These are phyloP conservation scores for Fusarium sp. DNA, from an alignment of 2,329 filamentous ascomycete species.

Conservation along the genomic window DNA sequence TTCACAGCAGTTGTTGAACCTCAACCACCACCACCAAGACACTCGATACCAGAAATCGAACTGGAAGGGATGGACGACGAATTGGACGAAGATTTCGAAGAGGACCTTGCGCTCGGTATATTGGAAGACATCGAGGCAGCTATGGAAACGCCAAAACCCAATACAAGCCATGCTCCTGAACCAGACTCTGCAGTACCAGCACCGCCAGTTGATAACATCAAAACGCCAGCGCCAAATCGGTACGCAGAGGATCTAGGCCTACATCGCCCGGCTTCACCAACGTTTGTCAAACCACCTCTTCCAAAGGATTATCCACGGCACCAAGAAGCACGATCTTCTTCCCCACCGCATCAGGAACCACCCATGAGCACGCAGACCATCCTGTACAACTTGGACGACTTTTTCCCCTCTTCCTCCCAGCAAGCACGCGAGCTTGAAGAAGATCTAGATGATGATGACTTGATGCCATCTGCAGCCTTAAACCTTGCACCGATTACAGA, in stretches of 20 bases:
- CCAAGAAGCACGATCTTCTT: constrained; percentile 27
- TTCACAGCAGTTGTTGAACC: not conserved
- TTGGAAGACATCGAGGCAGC: constrained; percentile 40
- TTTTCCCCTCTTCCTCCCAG: constrained; percentile 68
- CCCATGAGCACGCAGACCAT: constrained; percentile 65
- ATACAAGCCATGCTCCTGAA: not conserved
- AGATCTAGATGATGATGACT: constrained; percentile 30
- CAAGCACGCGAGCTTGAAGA: constrained; percentile 65
- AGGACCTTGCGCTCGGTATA: constrained; percentile 45
- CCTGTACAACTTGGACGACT: constrained; percentile 64
- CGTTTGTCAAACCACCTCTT: constrained; percentile 2
- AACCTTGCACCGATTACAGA: constrained; percentile 27
- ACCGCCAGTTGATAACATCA: not conserved
- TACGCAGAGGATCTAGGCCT: constrained; percentile 42
- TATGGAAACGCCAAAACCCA: constrained; percentile 7
- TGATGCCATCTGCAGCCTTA: constrained; percentile 6
- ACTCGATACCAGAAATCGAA: not conserved
- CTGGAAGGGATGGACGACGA: constrained; percentile 44
- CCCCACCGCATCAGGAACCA: constrained; percentile 41
- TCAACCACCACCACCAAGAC: not conserved
- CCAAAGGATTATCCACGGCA: constrained; percentile 1
- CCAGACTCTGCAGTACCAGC: not conserved
- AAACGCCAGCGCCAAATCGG: constrained; percentile 5
- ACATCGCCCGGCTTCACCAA: constrained; percentile 9
- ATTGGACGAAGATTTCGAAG: constrained; percentile 44